A percentile compares a stretch with the other conserved stretches of the same genome.
phyloP scores from a whole-genome alignment of 371 early-diverging fungal genomes.

The Mucor irregularis region DNA sequence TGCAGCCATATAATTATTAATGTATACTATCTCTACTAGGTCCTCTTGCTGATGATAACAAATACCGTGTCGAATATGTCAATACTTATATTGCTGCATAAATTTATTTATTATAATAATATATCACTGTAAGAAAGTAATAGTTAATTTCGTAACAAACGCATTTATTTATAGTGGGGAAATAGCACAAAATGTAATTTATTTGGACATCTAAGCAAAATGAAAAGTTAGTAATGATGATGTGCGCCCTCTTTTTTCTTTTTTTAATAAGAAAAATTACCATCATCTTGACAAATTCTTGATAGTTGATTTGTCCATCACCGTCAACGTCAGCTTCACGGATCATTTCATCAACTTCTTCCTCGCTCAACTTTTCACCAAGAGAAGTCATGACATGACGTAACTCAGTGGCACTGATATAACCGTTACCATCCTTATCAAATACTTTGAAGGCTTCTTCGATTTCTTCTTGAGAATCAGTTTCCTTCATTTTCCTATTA shows the following conservation, averaged over 20 bases:
- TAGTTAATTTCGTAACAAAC: too few species aligned
- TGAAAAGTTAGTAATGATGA: neutral
- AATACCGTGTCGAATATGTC: conserved; percentile 37
- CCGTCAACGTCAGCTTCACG: conserved; percentile 85
- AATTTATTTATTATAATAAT: neutral
- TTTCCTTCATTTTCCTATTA: conserved; percentile 51
- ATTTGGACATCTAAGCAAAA: conserved; percentile 21
- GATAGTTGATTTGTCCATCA: conserved; percentile 88
- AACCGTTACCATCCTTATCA: conserved; percentile 58
- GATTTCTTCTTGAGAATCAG: conserved; percentile 53
- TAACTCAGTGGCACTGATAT: conserved; percentile 56
- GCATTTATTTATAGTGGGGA: neutral
- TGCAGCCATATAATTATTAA: neutral
- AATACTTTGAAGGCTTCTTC: conserved; percentile 61
- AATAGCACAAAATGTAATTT: neutral
- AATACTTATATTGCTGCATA: conserved; percentile 28
- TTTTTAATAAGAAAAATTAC: conserved; percentile 18
- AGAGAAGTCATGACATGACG: conserved; percentile 54
- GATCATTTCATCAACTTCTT: conserved; percentile 88
- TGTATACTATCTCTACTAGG: conserved; percentile 21
- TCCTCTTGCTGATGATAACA: conserved; percentile 42
- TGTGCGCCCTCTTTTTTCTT: too few species aligned
- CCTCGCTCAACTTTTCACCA: conserved; percentile 79
- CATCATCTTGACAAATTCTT: conserved; percentile 96
- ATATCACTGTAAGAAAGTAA: too few species aligned